phyloP scores from a whole-genome alignment of 1,284 basidiomycete species.

The Agaricales sp. region DNA sequence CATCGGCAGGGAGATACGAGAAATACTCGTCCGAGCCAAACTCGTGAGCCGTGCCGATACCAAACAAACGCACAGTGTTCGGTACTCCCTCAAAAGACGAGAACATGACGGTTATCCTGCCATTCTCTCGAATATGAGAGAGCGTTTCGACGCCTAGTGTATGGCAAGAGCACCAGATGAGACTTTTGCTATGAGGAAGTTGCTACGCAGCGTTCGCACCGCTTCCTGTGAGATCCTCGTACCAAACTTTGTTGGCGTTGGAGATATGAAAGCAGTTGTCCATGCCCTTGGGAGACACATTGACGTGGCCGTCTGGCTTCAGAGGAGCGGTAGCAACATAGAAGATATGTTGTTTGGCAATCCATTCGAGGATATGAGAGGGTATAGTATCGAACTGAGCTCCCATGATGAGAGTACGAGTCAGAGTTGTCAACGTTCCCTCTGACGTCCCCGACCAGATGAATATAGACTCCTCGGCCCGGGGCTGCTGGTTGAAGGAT shows the following conservation, averaged over 20 bases:
- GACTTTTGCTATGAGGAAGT: not conserved
- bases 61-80: not conserved
- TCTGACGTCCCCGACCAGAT: too few relatives aligned
- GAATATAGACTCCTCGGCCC: too few relatives aligned
- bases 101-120: slow-evolving; percentile 44
- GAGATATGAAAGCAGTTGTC: slow-evolving; percentile 39
- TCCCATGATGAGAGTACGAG: slow-evolving; percentile 16
- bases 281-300: slow-evolving; percentile 42
- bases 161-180: not conserved
- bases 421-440: not conserved
- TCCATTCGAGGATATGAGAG: slow-evolving; percentile 33
- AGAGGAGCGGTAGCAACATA: slow-evolving; percentile 51
- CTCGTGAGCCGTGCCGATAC: slow-evolving; percentile 32
- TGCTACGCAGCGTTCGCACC: slow-evolving; percentile 23
- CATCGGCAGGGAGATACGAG: slow-evolving; percentile 26
- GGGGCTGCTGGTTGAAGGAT: not conserved
- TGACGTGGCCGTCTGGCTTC: slow-evolving; percentile 35
- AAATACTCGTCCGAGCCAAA: slow-evolving; percentile 42
- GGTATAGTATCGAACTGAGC: slow-evolving; percentile 32
- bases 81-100: slow-evolving; percentile 33
- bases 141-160: slow-evolving; percentile 43
- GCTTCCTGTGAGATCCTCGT: slow-evolving; percentile 48
- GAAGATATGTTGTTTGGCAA: slow-evolving; percentile 42
- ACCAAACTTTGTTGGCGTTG: slow-evolving; percentile 41
- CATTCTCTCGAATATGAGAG: slow-evolving; percentile 48